Base-by-base conservation (phyloP, 331 rosid genomes). In the Prunus yedoensis region DNA sequence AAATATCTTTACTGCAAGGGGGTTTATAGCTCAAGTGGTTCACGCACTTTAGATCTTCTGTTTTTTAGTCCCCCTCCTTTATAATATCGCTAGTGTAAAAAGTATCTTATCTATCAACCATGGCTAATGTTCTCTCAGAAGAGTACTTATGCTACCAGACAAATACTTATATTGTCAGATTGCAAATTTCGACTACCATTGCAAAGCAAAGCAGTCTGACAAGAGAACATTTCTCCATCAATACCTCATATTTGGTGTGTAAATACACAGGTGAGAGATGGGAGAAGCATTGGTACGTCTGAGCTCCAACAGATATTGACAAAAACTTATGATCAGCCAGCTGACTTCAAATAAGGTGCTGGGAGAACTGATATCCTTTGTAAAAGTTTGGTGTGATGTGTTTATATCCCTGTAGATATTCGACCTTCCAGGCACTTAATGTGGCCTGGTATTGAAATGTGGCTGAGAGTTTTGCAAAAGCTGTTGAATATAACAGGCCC, bases 251-350 rank as follows among this genome's bases (percentile, higher is more conserved):
- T 50, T 23, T 30, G 43, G 46, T 58, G 4, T 30, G 13, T 20
- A 18, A 51, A 11, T 51, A 27, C 9, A 66, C 83, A 85, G 89
- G 77, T 77, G 35, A 38, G 53, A 66, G 71, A 43, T 63, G 84
- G 64, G 70, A 68, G 67, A 66, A 74, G 27, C 59, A 20, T 80
- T n/a, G 85, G 77, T 47, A 71, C 60, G 28, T 41, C 61, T 5
- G 64, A 82, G 77, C 79, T 85, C 46, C 83, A 82, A 73, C 76
- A 60, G 75, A 79, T 76, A 52, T 41, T 82, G 73, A 77, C 32
- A 8, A 66, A 62, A 15, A 56, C 27, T 38, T 8, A 32, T 17
- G 27, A 65, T 38, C 50, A 2, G 50, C 50, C 76, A 1, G 0
- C 16, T 43, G 76, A 18, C 67, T 72, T 43, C 67, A 43, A 57